Conservation (phyloP, 305 asterid genomes). For the Plantago coronopus region DNA sequence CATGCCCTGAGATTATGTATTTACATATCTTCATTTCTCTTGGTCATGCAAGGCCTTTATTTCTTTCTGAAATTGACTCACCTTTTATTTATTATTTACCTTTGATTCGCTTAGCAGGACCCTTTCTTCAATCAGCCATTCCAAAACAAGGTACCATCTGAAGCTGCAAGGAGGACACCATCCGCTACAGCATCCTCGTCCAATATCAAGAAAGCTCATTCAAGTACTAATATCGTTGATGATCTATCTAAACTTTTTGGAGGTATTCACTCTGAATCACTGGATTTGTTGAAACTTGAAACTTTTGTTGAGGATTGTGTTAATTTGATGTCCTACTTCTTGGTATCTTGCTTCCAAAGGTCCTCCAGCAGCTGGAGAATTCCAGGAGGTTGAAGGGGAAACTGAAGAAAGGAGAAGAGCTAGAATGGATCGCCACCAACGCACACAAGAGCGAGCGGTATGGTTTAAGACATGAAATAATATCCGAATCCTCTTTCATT, state of each 20-base stretch:
- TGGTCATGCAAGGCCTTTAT: too few species aligned
- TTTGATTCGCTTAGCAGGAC: constrained; percentile 39
- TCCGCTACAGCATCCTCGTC: constrained; percentile 58
- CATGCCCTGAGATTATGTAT: constrained; percentile 10
- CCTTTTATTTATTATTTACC: constrained; percentile 17
- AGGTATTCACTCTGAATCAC: constrained; percentile 36
- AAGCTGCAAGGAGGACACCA: constrained; percentile 61
- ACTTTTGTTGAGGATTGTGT: constrained; percentile 18
- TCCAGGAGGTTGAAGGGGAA: constrained; percentile 93
- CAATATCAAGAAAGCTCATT: constrained; percentile 72
- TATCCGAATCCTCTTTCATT: constrained; percentile 13
- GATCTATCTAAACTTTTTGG: constrained; percentile 92
- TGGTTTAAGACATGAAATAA: constrained; percentile 23
- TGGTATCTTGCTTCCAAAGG: constrained; percentile 41
- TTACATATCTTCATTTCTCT: constrained; percentile 11
- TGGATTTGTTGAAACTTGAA: constrained; percentile 3
- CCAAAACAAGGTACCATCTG: constrained; percentile 59
- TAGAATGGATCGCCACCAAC: constrained; percentile 85
- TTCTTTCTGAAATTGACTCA: too few species aligned
- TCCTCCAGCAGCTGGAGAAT: constrained; percentile 73
- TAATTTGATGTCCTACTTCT: constrained; percentile 22
- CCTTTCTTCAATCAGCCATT: constrained; percentile 59
- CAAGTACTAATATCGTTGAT: constrained; percentile 76
- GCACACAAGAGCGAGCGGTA: constrained; percentile 97
- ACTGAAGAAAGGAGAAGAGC: constrained; percentile 93